Evolutionary conservation across 345 rosid genomes (phyloP), one percentile per base, ranked within the genome.

Genomic region (Lepidium aucheri): DNA sequence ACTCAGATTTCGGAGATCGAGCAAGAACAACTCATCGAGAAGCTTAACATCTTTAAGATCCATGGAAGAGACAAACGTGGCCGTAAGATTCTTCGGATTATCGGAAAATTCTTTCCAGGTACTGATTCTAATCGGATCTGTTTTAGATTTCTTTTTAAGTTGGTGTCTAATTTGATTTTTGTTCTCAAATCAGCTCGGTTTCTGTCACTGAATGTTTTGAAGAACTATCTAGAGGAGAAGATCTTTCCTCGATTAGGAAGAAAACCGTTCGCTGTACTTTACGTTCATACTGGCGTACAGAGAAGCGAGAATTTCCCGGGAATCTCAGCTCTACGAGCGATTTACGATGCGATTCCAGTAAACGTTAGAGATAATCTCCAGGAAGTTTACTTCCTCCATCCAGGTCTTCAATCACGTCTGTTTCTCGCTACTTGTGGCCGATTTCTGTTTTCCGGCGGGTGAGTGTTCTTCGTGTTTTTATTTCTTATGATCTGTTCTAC

Each of bases 401-500:
- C 93, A 13, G 87, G 83, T 9, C 77, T 89, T 12, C 90, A 84
- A 13, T 65, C 92, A 10, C 83, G 96, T 11, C 87, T 89, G 79
- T 86, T 86, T 76, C 84, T 89, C 14, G 92, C 90, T 54, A 89
- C 90, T 38, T 75, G 83, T 16, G 96, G 92, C 49, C 87, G 96
- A 43, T 68, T 89, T 9, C 68, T 84, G 3, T 89, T 89, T 71
- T 68, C 80, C 70, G 91, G 87, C 59, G 90, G 91, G 91, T 85
- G 60, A 62, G 80, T 62, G 1, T 43, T 28, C 17, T 24, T 17
- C 42, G 16, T 24, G 7, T 28, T 9, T 34, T 63, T 8, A 33
- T 63, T 14, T 13, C 33, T 17, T 10, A 3, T 39, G 28, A 26
- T 41, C 9, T 7, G 53, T 18, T 62, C 15, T 0, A 26, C n/a